Conservation (phyloP, 352 stramenopile genomes). For the Pythium apleroticum region DNA sequence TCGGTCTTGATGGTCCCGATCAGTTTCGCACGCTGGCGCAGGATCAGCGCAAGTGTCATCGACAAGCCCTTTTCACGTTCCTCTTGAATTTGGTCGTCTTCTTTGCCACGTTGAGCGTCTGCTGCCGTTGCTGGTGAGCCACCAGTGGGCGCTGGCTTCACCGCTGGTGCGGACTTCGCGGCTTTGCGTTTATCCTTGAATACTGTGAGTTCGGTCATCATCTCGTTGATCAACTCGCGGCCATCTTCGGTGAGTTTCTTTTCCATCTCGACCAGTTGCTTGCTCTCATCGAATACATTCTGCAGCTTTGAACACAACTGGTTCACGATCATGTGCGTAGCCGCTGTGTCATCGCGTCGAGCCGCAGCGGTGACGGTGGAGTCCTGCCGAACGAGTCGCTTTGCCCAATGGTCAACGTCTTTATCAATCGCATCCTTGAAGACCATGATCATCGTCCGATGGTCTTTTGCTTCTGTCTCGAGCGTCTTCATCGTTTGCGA, state of each 20-base stretch:
- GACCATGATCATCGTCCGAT: slow-evolving; percentile 77
- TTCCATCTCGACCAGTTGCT: slow-evolving; percentile 64
- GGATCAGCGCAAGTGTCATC: slow-evolving; percentile 71
- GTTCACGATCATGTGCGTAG: slow-evolving; percentile 74
- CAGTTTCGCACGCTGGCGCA: slow-evolving; percentile 49
- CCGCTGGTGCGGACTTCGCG: slow-evolving; percentile 23
- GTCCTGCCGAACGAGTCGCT: slow-evolving; percentile 39
- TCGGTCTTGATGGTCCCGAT: slow-evolving; percentile 60
- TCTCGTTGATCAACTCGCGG: slow-evolving; percentile 67
- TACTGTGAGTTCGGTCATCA: slow-evolving; percentile 58
- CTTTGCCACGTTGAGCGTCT: slow-evolving; percentile 33
- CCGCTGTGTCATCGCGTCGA: slow-evolving; percentile 62
- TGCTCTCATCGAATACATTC: slow-evolving; percentile 75
- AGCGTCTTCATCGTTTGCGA: slow-evolving; percentile 59
- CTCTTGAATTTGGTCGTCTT: slow-evolving; percentile 68
- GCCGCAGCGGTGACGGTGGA: slow-evolving; percentile 28
- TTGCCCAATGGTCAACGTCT: slow-evolving; percentile 73
- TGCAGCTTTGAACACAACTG: slow-evolving; percentile 81
- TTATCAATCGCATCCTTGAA: slow-evolving; percentile 83
- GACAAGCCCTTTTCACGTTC: slow-evolving; percentile 77
- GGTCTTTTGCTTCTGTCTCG: slow-evolving; percentile 75
- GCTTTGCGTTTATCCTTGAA: slow-evolving; percentile 56
- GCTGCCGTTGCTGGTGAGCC: slow-evolving; percentile 11
- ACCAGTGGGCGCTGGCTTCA: slow-evolving; percentile 18
- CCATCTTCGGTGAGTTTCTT: slow-evolving; percentile 59